These are phyloP conservation scores for Eutrema yunnanense DNA, from an alignment of 345 rosid species.

Conservation along the genomic window DNA sequence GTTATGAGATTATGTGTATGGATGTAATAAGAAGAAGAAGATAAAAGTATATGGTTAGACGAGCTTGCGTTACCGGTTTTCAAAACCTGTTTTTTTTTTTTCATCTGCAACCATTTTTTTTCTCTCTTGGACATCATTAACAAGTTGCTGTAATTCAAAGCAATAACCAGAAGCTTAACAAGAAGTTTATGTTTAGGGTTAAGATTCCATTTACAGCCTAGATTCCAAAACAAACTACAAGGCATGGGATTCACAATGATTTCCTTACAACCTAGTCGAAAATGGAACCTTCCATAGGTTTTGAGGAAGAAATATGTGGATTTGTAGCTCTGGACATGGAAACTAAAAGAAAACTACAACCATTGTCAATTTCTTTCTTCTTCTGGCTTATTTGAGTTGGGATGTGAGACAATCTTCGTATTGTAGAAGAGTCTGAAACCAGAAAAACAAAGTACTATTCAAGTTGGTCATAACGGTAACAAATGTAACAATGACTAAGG, in stretches of 20 bases:
- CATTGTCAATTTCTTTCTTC: background rate
- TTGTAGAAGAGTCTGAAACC: slow-evolving; percentile 3
- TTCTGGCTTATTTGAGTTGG: background rate
- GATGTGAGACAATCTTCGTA: background rate
- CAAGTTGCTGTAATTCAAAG: background rate
- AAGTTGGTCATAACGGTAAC: slow-evolving; percentile 1
- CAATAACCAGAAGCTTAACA: slow-evolving; percentile 6
- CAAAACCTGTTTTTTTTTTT: background rate
- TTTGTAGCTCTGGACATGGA: background rate
- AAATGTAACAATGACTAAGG: background rate
- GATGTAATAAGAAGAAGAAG: slow-evolving; percentile 10
- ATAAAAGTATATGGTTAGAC: slow-evolving; percentile 13
- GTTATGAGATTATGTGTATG: slow-evolving; percentile 11
- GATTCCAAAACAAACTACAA: slow-evolving; percentile 1
- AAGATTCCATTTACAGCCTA: background rate
- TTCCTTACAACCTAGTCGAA: background rate
- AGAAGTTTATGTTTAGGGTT: background rate
- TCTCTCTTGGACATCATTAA: background rate
- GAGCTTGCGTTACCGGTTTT: slow-evolving; percentile 14
- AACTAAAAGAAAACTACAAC: background rate
- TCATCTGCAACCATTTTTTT: background rate
- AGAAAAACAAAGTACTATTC: background rate
- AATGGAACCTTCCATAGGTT: background rate
- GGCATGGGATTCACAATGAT: background rate
- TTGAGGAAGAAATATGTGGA: background rate